Evolutionary conservation across 2,329 filamentous ascomycete species (phyloP), one percentile per base, ranked within the genome.

Genomic region (Anthostomella pinea): DNA sequence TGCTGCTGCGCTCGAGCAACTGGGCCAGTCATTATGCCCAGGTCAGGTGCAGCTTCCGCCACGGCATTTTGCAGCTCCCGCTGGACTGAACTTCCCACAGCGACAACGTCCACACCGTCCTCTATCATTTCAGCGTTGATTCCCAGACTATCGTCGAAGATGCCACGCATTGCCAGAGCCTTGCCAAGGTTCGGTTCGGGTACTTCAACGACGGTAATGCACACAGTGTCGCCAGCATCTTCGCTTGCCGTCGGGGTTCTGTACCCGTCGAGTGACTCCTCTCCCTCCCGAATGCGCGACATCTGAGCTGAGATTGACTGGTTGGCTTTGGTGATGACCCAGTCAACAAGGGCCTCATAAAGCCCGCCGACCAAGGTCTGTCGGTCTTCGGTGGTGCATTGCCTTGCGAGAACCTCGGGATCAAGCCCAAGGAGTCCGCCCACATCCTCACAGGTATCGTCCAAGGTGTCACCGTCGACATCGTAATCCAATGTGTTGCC

Each of bases 81-180:
- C 10, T 91, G 60, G 8, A 97, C 84, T 0, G 91, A 94, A 39
- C 83, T 84, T n/a, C 86, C 85, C 2, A 81, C 81, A 0, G 83
- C 53, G 1, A 75, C 66, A 2, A 94, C 75, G n/a, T 86, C 77
- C 1, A 98, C 77, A 8, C 93, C 93, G 50, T 98, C 93, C 45
- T 91, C 84, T 56, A 91, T 95, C 90, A 98, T 97, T 68, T 98
- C 93, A 0, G 85, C 77, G 52, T 97, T 97, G 66, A 98, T 96
- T 33, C 93, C 93, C 14, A 83, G 71, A n/a, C 73, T 79, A 53
- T 97, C 93, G 50, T 98, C 91, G 53, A 98, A 98, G 22, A 97
- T 79, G 10, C 87, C 87, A 24, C 88, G 85, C 68, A 98, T 80
- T 9, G 87, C 81, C n/a, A 94, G 66, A 0, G 91, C 93, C 63